Percentiles rank a stretch among this genome's conserved stretches.
Evolutionary conservation across 2,329 filamentous ascomycete species (phyloP).

Genomic region (Fusarium decemcellulare): DNA sequence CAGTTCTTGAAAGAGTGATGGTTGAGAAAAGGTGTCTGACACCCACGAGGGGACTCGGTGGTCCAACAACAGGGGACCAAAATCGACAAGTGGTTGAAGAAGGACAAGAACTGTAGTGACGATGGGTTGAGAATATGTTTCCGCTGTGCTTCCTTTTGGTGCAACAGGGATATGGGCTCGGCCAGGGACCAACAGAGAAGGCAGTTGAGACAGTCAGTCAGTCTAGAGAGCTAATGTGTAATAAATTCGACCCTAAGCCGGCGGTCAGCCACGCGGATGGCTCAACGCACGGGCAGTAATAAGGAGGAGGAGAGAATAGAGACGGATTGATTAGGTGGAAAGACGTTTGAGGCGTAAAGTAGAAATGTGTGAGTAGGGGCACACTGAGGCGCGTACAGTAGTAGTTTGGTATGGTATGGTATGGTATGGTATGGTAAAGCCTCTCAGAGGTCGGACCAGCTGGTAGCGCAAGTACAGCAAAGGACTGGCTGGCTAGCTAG

Average conservation of each 20-base stretch:
- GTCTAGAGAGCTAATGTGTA: conserved; percentile 24
- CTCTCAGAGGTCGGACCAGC: conserved; percentile 2
- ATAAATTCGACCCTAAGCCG: conserved; percentile 19
- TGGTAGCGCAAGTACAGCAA: conserved; percentile 10
- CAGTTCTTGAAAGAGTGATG: conserved; percentile 20
- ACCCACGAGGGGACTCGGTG: conserved; percentile 17
- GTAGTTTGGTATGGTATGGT: not conserved
- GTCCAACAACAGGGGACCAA: conserved; percentile 19
- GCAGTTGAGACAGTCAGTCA: not conserved
- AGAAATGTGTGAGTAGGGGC: conserved; percentile 4
- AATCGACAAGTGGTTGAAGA: conserved; percentile 20
- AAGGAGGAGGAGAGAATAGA: not conserved
- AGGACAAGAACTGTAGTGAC: conserved; percentile 21
- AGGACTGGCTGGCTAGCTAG: conserved; percentile 16
- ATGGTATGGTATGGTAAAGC: not conserved
- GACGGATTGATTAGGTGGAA: not conserved
- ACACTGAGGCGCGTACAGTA: conserved; percentile 6
- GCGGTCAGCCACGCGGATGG: conserved; percentile 30
- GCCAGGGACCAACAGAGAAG: conserved; percentile 25
- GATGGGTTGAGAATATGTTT: conserved; percentile 22
- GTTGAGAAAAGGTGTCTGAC: conserved; percentile 18
- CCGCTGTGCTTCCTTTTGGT: conserved; percentile 34
- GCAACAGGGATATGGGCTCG: conserved; percentile 40
- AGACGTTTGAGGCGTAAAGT: conserved; percentile 1
- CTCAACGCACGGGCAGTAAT: conserved; percentile 20